phyloP scores from a whole-genome alignment of 257 asterid genomes.

The Solanum infundibuliforme region DNA sequence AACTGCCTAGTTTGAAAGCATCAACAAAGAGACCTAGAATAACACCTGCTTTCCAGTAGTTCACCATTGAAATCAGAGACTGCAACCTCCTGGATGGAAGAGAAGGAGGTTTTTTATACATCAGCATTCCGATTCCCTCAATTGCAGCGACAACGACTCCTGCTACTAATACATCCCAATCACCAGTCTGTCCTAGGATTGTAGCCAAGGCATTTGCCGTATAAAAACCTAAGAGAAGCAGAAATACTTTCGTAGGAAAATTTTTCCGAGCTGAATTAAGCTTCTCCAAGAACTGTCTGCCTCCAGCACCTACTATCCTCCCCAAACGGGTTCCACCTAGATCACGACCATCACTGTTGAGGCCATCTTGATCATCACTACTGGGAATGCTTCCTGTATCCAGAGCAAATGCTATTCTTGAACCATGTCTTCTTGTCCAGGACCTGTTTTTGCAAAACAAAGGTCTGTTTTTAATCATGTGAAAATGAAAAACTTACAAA shows the following conservation, averaged over 20 bases:
- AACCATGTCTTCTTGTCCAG: constrained; percentile 14
- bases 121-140: constrained; percentile 93
- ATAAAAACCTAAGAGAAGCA: constrained; percentile 87
- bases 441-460: constrained; percentile 22
- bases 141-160: constrained; percentile 91
- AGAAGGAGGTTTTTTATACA: constrained; percentile 64
- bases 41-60: constrained; percentile 97
- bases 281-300: constrained; percentile 58
- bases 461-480: background rate
- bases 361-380: constrained; percentile 37
- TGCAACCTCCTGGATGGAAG: constrained; percentile 42
- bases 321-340: constrained; percentile 89
- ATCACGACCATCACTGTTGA: constrained; percentile 23
- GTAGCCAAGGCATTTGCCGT: constrained; percentile 92
- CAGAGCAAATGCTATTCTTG: constrained; percentile 47
- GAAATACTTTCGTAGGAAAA: constrained; percentile 85
- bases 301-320: constrained; percentile 77
- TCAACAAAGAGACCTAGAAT: constrained; percentile 96
- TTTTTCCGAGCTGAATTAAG: constrained; percentile 73
- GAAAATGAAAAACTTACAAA: background rate
- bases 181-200: constrained; percentile 93
- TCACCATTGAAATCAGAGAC: constrained; percentile 65
- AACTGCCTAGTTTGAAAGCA: constrained; percentile 96
- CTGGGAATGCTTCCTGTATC: constrained; percentile 62
- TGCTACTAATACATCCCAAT: constrained; percentile 96